These are phyloP conservation scores for Neurospora sp. DNA, from an alignment of 495 filamentous ascomycete genomes.

Conservation along the genomic window DNA sequence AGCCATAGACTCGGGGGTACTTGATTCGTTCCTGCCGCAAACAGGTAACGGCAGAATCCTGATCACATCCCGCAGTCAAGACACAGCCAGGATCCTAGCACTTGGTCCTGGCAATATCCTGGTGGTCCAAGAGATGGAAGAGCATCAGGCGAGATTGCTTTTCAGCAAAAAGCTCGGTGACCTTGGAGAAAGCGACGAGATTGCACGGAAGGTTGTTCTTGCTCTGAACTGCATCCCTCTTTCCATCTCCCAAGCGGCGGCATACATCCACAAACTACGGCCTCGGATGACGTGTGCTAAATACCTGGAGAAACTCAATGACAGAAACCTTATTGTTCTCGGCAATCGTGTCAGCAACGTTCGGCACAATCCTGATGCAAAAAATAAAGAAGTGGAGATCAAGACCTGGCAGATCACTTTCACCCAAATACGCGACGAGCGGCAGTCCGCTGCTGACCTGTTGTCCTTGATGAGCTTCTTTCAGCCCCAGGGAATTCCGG, in stretches of 20 bases:
- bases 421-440: slow-evolving; percentile 14
- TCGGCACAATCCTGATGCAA: not conserved
- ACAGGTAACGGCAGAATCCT: not conserved
- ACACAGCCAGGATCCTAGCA: not conserved
- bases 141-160: not conserved
- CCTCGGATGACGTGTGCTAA: not conserved
- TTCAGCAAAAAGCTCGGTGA: not conserved
- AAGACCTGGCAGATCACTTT: slow-evolving; percentile 21
- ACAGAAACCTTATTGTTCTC: not conserved
- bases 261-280: slow-evolving; percentile 21
- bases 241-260: slow-evolving; percentile 34
- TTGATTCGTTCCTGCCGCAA: not conserved
- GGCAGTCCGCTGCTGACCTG: slow-evolving; percentile 23
- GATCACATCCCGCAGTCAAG: not conserved
- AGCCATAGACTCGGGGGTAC: not conserved
- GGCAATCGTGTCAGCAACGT: accelerated
- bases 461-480: slow-evolving; percentile 30
- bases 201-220: slow-evolving; percentile 10
- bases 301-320: not conserved
- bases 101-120: not conserved
- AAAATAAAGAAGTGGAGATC: not conserved
- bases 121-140: not conserved
- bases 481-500: slow-evolving; percentile 26
- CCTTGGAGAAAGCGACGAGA: not conserved
- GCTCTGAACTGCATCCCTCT: slow-evolving; percentile 35